Base-by-base conservation (phyloP, 2,329 filamentous ascomycete genomes). In the Coniochaeta pulveracea region DNA sequence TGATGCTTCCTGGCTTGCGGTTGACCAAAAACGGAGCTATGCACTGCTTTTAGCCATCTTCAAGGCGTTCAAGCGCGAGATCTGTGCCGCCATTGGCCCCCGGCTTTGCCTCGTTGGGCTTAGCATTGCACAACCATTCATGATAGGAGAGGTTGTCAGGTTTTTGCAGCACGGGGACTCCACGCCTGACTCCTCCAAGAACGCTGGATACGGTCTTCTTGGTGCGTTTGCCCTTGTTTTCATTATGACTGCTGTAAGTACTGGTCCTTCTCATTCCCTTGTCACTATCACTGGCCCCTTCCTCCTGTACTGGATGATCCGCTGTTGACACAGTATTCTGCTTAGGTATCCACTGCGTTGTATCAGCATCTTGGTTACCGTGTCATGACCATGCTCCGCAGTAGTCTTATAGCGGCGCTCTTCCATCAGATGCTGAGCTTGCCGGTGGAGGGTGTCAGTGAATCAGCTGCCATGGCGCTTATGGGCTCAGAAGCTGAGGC, bases 331-430 rank as follows among this genome's bases (percentile, higher is more conserved):
- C n/a, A n/a, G n/a, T n/a, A n/a, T n/a, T n/a, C n/a, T n/a, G n/a
- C n/a, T n/a, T n/a, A n/a, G n/a, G n/a, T 28, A 6, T 18, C 14
- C 4, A 28, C 26, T 8, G 26, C 26, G 4, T 5, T 28, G 15
- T 28, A 28, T 11, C 26, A 28, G 15, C 26, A 28, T 19, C 12
- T 18, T 5, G 26, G 26, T 11, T 28, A 28, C 19, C 26, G 26
- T 10, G 6, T 28, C 4, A 28, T 28, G 26, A 28, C 26, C 15
- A 28, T 28, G 15, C 26, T 28, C 14, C 26, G 26, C 15, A 11
- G 26, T 9, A 11, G 15, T 5, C 26, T 28, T 11, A 28, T 28
- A 18, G 26, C 26, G 12, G 12, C 15, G 5, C 26, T 16, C 6
- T 28, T 10, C 15, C 7, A 18, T 18, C 26, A 28, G 14, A 28